Evolutionary conservation across 257 asterid species (phyloP), one percentile per base, ranked within the genome.

Genomic region (Solanum paucissectum): DNA sequence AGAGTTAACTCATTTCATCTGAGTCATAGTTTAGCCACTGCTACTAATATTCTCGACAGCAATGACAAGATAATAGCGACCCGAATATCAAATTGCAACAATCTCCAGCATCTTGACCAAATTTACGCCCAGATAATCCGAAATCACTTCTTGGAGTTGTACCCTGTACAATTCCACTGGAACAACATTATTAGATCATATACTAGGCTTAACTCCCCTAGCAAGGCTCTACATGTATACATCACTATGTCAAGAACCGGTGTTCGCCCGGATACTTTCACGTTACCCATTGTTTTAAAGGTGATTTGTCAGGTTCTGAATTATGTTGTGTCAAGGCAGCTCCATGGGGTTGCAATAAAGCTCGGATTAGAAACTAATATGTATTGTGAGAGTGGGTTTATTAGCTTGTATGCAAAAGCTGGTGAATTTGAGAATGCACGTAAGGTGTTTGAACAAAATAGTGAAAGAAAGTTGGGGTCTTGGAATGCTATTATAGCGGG

Each of bases 401-500:
- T 97, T 4, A 92, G 95, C n/a, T 42, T 89, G 68, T 95, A 95
- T 14, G 91, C 90, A 0, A 95, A 93, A 84, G 90, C 84, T 1
- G 96, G 98, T 14, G 88, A 91, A 5, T 87, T 91, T 66, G 93
- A 87, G 14, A 87, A 90, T 86, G 99, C 98, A 0, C 90, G 86
- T 3, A 92, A 92, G 83, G 92, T 97, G 94, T 97, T 97, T 85
- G 95, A 55, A 40, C 69, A 91, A 82, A 94, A 94, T 92, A 13
- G 88, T 87, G 94, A 92, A 0, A 93, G 98, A 87, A 90, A 92
- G 87, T 85, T 95, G 93, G 99, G 99, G 10, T 93, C 98, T 40
- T 97, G 98, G 98, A 97, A 97, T 88, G 98, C 99, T 58, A 86
- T 95, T 74, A 93, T 95, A 83, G 93, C 93, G 9, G 99, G 98